Evolutionary conservation across 176 grass and related monocot genomes (phyloP).

Genomic region (Neostapfia colusana): DNA sequence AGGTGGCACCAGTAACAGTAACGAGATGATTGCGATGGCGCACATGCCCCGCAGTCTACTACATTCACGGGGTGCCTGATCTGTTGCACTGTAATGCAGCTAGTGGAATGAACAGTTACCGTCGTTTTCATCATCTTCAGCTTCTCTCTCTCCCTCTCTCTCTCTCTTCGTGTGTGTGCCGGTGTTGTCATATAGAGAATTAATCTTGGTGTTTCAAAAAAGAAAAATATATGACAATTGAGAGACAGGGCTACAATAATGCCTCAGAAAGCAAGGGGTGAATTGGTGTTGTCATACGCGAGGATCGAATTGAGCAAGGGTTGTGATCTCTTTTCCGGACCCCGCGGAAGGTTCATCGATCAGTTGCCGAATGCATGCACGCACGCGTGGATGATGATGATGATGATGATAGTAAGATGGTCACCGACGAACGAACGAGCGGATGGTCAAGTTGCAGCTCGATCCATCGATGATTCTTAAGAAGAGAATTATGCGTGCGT

Average conservation of each 20-base stretch:
- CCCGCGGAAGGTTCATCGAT: not conserved
- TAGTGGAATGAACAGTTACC: not conserved
- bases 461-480: constrained; percentile 11
- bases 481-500: not conserved
- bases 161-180: no score
- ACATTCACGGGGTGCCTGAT: not conserved
- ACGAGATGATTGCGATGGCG: constrained; percentile 18
- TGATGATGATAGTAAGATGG: not conserved
- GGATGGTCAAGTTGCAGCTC: not conserved
- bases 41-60: constrained; percentile 9
- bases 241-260: not conserved
- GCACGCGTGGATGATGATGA: not conserved
- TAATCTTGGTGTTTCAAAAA: not conserved
- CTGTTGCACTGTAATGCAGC: not conserved
- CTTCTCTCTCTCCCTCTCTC: not conserved
- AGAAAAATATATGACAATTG: not conserved
- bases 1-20: not conserved
- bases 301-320: no score
- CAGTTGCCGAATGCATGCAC: not conserved
- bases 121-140: constrained; percentile 9
- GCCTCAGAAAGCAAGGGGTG: not conserved
- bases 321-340: not conserved
- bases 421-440: not conserved
- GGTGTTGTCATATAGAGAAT: not conserved
- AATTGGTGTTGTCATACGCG: no score